Evolutionary conservation across 2,329 filamentous ascomycete species (phyloP).

Genomic region (Fusarium setosum): DNA sequence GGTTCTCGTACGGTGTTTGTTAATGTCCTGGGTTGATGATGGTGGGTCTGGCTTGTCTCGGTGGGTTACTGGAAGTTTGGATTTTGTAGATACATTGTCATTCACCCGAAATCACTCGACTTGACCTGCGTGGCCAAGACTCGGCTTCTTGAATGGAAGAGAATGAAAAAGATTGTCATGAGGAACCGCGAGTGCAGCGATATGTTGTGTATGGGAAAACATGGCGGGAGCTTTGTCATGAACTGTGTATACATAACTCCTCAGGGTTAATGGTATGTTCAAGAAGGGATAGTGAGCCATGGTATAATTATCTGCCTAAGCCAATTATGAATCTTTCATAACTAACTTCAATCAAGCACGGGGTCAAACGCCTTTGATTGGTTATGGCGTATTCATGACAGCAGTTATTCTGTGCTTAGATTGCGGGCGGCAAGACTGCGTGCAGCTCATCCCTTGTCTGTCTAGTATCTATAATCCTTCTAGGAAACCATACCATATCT

Average conservation of each 20-base stretch:
- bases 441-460: background rate
- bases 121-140: slow-evolving; percentile 18
- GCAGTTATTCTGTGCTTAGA: too few relatives aligned
- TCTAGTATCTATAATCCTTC: background rate
- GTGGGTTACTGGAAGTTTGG: slow-evolving; percentile 29
- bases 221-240: too few relatives aligned
- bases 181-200: background rate
- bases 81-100: slow-evolving; percentile 40
- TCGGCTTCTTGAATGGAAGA: slow-evolving; percentile 33
- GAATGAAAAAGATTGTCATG: slow-evolving; percentile 16
- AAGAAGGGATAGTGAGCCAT: too few relatives aligned
- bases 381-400: too few relatives aligned
- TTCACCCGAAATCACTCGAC: slow-evolving; percentile 29
- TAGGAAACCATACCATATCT: background rate
- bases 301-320: too few relatives aligned
- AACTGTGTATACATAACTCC: too few relatives aligned
- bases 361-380: too few relatives aligned
- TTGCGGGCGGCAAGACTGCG: too few relatives aligned
- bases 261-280: too few relatives aligned
- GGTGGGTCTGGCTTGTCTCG: slow-evolving; percentile 16
- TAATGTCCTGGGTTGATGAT: slow-evolving; percentile 25
- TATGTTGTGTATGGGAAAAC: too few relatives aligned
- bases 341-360: too few relatives aligned
- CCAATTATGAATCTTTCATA: too few relatives aligned
- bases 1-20: slow-evolving; percentile 34